Percentiles rank a stretch among this genome's conserved stretches.
Evolutionary conservation across 768 basidiomycete species (phyloP).

Genomic region (Boletus eberwhitei): DNA sequence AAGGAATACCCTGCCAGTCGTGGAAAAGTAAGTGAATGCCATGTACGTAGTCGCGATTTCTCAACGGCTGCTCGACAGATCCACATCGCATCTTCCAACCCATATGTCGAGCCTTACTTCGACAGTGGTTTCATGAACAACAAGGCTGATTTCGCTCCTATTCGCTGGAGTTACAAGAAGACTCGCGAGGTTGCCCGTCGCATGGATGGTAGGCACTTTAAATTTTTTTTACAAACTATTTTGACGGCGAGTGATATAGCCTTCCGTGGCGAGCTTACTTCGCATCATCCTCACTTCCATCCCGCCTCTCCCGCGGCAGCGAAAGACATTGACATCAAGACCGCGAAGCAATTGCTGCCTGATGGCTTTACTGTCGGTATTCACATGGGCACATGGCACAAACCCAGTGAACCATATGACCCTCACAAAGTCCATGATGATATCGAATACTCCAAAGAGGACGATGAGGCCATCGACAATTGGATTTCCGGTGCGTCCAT

Average conservation of each 20-base stretch:
- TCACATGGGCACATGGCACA: constrained; percentile 71
- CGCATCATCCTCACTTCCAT: constrained; percentile 74
- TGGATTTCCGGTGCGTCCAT: constrained; percentile 46
- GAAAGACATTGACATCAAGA: constrained; percentile 64
- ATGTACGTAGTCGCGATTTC: too few species aligned
- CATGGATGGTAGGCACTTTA: constrained; percentile 53
- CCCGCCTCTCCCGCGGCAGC: constrained; percentile 59
- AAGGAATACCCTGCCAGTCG: constrained; percentile 69
- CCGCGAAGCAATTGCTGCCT: constrained; percentile 59
- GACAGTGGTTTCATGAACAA: constrained; percentile 80
- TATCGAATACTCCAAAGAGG: constrained; percentile 62
- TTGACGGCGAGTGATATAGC: constrained; percentile 33
- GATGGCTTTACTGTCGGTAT: constrained; percentile 64
- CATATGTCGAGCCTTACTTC: constrained; percentile 61
- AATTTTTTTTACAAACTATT: background rate
- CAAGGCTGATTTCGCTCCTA: constrained; percentile 73
- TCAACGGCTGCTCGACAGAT: constrained; percentile 38
- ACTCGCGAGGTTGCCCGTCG: constrained; percentile 67
- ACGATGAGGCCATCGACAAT: constrained; percentile 70
- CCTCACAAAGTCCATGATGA: constrained; percentile 58
- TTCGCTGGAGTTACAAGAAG: constrained; percentile 78
- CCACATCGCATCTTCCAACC: constrained; percentile 57
- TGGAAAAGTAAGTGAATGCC: constrained; percentile 46
- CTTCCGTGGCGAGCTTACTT: constrained; percentile 69
- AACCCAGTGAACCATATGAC: constrained; percentile 51